Evolutionary conservation across 768 basidiomycete species (phyloP).

Genomic region (Rhodosporidiobolus odoratus): DNA sequence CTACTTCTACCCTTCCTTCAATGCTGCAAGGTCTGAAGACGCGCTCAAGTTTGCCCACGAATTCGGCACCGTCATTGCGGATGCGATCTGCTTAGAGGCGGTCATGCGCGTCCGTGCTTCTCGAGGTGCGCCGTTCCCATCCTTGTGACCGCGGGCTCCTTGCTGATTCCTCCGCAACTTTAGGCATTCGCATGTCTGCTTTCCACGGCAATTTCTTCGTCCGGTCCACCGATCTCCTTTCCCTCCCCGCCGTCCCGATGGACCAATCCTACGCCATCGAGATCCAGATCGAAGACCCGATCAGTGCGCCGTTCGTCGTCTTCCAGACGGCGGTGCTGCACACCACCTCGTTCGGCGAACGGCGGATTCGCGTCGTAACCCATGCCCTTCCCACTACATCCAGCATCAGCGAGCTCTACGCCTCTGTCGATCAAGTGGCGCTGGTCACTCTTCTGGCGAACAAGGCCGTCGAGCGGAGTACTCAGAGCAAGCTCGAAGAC

Average conservation of each 20-base stretch:
- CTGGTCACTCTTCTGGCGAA: slow-evolving; percentile 77
- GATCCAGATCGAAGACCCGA: slow-evolving; percentile 87
- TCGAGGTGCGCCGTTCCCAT: slow-evolving; percentile 56
- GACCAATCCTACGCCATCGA: slow-evolving; percentile 96
- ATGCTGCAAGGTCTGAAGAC: slow-evolving; percentile 86
- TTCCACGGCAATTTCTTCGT: slow-evolving; percentile 99
- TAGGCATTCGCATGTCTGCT: slow-evolving; percentile 86
- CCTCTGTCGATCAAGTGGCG: slow-evolving; percentile 82
- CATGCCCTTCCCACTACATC: slow-evolving; percentile 79
- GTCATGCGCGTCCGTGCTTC: slow-evolving; percentile 98
- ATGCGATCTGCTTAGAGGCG: slow-evolving; percentile 91
- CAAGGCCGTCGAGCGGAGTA: slow-evolving; percentile 84
- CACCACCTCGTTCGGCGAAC: slow-evolving; percentile 86
- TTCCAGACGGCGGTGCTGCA: slow-evolving; percentile 91
- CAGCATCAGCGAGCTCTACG: slow-evolving; percentile 81
- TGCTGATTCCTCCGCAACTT: background rate
- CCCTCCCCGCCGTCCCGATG: slow-evolving; percentile 92
- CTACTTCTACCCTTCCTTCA: slow-evolving; percentile 97
- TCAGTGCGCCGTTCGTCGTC: slow-evolving; percentile 84
- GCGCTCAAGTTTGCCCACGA: slow-evolving; percentile 98
- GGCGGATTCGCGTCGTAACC: slow-evolving; percentile 85
- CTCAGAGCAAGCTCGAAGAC: slow-evolving; percentile 82
- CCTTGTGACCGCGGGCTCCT: no score
- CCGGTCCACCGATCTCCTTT: slow-evolving; percentile 89
- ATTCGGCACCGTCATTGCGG: slow-evolving; percentile 84